phyloP scores from a whole-genome alignment of 2,329 filamentous ascomycete species.

The Rhexocercosporidium sp. region DNA sequence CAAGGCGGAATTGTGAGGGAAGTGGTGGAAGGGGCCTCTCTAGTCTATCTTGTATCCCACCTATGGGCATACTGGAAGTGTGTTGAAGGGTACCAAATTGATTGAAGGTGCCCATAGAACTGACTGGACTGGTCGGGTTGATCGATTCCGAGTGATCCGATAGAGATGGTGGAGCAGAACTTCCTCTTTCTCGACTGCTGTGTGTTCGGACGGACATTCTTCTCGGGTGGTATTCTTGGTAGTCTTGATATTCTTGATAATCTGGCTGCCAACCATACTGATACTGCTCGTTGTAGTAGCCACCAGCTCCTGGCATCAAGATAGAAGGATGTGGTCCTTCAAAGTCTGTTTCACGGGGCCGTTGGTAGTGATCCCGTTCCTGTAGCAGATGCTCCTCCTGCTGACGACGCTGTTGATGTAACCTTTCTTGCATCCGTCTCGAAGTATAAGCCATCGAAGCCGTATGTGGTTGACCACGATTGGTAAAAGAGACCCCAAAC shows the following conservation, averaged over 20 bases:
- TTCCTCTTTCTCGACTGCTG: conserved; percentile 31
- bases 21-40: conserved; percentile 38
- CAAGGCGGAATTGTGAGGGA: conserved; percentile 41
- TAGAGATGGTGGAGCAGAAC: conserved; percentile 37
- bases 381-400: conserved; percentile 26
- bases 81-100: conserved; percentile 21
- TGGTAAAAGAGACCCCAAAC: conserved; percentile 38
- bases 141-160: conserved; percentile 26
- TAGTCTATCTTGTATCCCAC: conserved; percentile 13
- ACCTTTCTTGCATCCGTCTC: conserved; percentile 36
- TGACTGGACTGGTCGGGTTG: conserved; percentile 30
- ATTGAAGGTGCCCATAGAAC: conserved; percentile 19
- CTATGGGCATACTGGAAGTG: conserved; percentile 24
- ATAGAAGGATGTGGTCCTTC: conserved; percentile 12
- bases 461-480: conserved; percentile 32
- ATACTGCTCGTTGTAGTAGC: conserved; percentile 11
- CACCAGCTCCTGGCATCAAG: conserved; percentile 13
- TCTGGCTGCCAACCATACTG: conserved; percentile 3
- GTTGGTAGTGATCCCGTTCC: conserved; percentile 11
- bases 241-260: conserved; percentile 17
- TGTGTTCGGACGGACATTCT: conserved; percentile 25
- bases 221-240: conserved; percentile 15
- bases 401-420: conserved; percentile 26
- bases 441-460: conserved; percentile 36
- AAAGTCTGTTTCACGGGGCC: conserved; percentile 8